Evolutionary conservation across 208 protist species (phyloP).

Genomic region (Cochliopodium minus): DNA sequence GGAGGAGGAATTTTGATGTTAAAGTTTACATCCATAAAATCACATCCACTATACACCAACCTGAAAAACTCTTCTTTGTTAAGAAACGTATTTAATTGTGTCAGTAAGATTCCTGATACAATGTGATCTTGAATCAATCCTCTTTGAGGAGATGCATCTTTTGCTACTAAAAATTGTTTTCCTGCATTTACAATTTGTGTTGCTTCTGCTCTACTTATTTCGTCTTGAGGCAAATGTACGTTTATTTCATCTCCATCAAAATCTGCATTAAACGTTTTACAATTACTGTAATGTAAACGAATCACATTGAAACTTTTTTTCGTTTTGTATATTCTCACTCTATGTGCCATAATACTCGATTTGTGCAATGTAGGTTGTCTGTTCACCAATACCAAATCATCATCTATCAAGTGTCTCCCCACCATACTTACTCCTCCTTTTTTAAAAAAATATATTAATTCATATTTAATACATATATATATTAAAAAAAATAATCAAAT

Average conservation of each 20-base stretch:
- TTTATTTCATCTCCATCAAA: slow-evolving; percentile 99
- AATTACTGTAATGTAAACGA: slow-evolving; percentile 99
- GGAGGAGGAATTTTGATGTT: slow-evolving; percentile 54
- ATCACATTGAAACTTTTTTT: slow-evolving; percentile 80
- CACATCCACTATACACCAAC: slow-evolving; percentile 66
- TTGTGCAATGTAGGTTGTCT: slow-evolving; percentile 99
- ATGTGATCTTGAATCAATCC: slow-evolving; percentile 99
- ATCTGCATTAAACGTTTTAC: slow-evolving; percentile 99
- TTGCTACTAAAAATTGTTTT: slow-evolving; percentile 83
- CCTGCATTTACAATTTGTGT: slow-evolving; percentile 75
- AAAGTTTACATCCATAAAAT: slow-evolving; percentile 33
- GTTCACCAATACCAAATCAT: slow-evolving; percentile 95
- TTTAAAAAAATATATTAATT: too few species aligned
- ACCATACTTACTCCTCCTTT: slow-evolving; percentile 33
- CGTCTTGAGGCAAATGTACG: slow-evolving; percentile 90
- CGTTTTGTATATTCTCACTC: slow-evolving; percentile 64
- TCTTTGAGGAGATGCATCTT: slow-evolving; percentile 85
- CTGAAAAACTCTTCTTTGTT: slow-evolving; percentile 65
- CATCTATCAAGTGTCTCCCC: slow-evolving; percentile 83
- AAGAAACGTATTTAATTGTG: slow-evolving; percentile 83
- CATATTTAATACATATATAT: too few species aligned
- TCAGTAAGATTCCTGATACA: slow-evolving; percentile 83
- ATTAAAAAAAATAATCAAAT: too few species aligned
- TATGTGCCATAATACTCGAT: slow-evolving; percentile 92
- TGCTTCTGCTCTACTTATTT: slow-evolving; percentile 76